Base-by-base conservation (phyloP, 2,329 filamentous ascomycete species). In the Aureobasidium sp. region DNA sequence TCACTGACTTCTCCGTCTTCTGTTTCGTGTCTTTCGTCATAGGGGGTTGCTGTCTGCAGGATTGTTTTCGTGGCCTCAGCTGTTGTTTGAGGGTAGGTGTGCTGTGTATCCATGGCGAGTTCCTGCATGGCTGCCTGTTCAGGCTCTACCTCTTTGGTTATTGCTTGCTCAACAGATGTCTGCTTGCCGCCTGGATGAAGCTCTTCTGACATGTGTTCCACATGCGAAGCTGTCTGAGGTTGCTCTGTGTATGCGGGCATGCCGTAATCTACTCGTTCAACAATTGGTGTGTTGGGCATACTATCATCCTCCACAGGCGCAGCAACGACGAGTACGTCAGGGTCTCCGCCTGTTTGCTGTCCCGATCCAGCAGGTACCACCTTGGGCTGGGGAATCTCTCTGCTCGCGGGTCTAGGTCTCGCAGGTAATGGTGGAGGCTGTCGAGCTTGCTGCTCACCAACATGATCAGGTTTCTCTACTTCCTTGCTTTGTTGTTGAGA, bases 201-300 rank as follows among this genome's bases (percentile, higher is more conserved):
- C 9, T n/a, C 14, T 48, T 29, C 24, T 12, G 27, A 17, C 6
- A 6, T 5, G 8, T 15, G 12, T 17, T 35, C 39, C 1, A 17
- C 29, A 22, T 57, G 39, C 17, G 50, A 19, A 54, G 50, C 37
- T 42, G 12, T 27, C 39, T 17, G 54, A 14, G 42, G 42, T 58
- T 48, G 42, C 15, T 48, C 54, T 39, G 22, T 15, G 9, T n/a
- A 31, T 48, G 22, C 27, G n/a, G 40, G 58, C 14, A 44, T 45
- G 39, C 37, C 24, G 33, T 31, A 45, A 7, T 60, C 45, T 33
- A 19, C 11, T 22, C 19, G n/a, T 33, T 61, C 58, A 8, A 47
- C 45, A 3, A 19, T 69, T 27, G 69, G 66, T 11, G 60, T 66
- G 64, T 65, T 69, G 24, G 68, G 67, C 33, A 65, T 67, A 47